These are phyloP conservation scores for Auriscalpium vulgare DNA, from an alignment of 768 basidiomycete species.

Conservation along the genomic window DNA sequence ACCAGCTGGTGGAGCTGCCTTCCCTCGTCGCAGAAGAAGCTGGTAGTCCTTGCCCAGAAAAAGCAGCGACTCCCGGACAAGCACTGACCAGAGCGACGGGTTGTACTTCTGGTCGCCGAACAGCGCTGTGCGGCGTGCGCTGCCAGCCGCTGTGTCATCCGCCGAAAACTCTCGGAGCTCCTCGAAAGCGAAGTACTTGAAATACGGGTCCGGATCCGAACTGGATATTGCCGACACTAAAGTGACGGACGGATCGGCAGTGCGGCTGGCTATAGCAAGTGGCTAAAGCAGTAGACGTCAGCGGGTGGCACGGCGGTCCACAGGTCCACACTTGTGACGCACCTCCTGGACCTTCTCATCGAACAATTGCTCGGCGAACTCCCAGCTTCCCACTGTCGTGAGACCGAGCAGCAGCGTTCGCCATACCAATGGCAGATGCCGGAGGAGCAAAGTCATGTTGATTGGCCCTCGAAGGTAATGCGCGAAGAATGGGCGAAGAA, in stretches of 20 bases:
- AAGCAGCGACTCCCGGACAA: conserved; percentile 52
- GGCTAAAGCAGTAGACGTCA: conserved; percentile 28
- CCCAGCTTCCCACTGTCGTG: conserved; percentile 53
- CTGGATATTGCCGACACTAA: conserved; percentile 61
- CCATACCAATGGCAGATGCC: conserved; percentile 35
- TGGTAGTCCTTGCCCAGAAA: conserved; percentile 66
- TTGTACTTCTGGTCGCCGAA: conserved; percentile 64
- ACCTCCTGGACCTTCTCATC: conserved; percentile 54
- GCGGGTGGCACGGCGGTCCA: too few relatives aligned
- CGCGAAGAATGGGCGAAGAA: conserved; percentile 53
- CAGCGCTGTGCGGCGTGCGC: conserved; percentile 41
- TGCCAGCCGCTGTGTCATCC: conserved; percentile 32
- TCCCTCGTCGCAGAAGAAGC: conserved; percentile 51
- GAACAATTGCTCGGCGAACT: conserved; percentile 52
- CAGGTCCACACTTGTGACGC: conserved; percentile 1
- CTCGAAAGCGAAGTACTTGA: conserved; percentile 57
- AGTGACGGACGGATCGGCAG: conserved; percentile 45
- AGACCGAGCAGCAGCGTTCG: conserved; percentile 44
- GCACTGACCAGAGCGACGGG: conserved; percentile 54
- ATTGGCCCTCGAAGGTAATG: conserved; percentile 56
- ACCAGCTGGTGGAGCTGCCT: conserved; percentile 23
- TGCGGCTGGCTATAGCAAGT: conserved; percentile 33
- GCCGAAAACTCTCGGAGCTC: conserved; percentile 49
- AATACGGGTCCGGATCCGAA: conserved; percentile 34
- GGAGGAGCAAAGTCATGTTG: conserved; percentile 42